These are phyloP conservation scores for Rhodofomes roseus DNA, from an alignment of 1,284 basidiomycete genomes.

Conservation along the genomic window DNA sequence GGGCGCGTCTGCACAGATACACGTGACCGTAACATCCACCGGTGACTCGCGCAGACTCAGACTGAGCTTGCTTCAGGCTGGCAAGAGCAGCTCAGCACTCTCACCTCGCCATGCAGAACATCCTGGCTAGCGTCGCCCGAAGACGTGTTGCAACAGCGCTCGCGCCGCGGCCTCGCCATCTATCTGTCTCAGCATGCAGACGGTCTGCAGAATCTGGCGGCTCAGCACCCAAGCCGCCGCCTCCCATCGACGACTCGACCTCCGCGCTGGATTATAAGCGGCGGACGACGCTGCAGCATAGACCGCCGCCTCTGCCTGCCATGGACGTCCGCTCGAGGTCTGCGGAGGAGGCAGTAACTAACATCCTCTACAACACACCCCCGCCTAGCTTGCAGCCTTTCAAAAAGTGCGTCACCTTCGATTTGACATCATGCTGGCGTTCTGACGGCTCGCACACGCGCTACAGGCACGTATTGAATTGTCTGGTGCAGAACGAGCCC, in stretches of 20 bases:
- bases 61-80: not conserved
- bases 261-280: constrained; percentile 94
- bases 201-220: constrained; percentile 25
- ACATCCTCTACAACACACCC: constrained; percentile 95
- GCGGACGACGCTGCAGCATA: constrained; percentile 48
- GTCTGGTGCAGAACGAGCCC: constrained; percentile 98
- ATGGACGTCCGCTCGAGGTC: constrained; percentile 71
- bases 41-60: not conserved
- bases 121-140: not conserved
- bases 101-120: not conserved
- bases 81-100: not conserved
- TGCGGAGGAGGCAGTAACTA: constrained; percentile 93
- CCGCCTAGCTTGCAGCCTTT: constrained; percentile 90
- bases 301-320: constrained; percentile 75
- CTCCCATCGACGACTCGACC: constrained; percentile 84
- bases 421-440: no score
- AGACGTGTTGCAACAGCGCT: not conserved
- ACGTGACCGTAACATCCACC: not conserved
- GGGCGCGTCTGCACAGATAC: not conserved
- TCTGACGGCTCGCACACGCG: not conserved
- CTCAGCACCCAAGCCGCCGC: constrained; percentile 48
- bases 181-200: constrained; percentile 32
- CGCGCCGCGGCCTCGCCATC: constrained; percentile 20
- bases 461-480: constrained; percentile 90
- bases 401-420: constrained; percentile 70